phyloP scores from a whole-genome alignment of 805 yeast genomes.

The Yamadazyma akitaensis region DNA sequence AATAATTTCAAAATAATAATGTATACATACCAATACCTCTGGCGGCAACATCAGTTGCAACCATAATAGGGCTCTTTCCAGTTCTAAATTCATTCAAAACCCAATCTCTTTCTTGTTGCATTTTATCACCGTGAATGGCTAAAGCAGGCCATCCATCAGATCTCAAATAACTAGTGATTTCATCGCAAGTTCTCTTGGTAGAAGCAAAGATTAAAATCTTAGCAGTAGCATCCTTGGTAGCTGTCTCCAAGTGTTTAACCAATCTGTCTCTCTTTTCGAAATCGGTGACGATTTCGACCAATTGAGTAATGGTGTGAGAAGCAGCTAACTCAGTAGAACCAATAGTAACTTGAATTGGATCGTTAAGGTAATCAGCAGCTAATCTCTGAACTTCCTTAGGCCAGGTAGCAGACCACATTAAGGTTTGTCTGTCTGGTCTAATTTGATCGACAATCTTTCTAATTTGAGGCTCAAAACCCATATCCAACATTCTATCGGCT shows the following conservation, averaged over 20 bases:
- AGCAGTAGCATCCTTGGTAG: slow-evolving; percentile 65
- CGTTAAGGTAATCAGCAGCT: slow-evolving; percentile 86
- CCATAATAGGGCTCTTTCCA: slow-evolving; percentile 95
- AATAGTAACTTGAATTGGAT: slow-evolving; percentile 93
- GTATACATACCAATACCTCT: slow-evolving; percentile 96
- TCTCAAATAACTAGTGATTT: slow-evolving; percentile 84
- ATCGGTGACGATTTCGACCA: slow-evolving; percentile 86
- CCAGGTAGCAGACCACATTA: slow-evolving; percentile 99
- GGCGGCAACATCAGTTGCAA: slow-evolving; percentile 99
- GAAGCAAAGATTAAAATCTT: slow-evolving; percentile 89
- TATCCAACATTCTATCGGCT: slow-evolving; percentile 99
- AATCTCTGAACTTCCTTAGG: slow-evolving; percentile 95
- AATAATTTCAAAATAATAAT: not conserved
- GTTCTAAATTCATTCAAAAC: slow-evolving; percentile 87
- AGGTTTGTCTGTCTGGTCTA: slow-evolving; percentile 98
- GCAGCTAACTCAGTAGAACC: slow-evolving; percentile 97
- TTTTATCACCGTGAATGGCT: slow-evolving; percentile 98
- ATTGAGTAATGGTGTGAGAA: slow-evolving; percentile 91
- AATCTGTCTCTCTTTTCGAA: slow-evolving; percentile 93
- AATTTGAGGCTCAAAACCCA: slow-evolving; percentile 99
- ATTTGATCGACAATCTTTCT: slow-evolving; percentile 97
- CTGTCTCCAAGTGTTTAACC: slow-evolving; percentile 75
- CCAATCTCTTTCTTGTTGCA: slow-evolving; percentile 98
- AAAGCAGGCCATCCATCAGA: slow-evolving; percentile 98
- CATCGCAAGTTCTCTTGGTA: slow-evolving; percentile 98